Base-by-base conservation (phyloP, 768 basidiomycete genomes). In the Trametes villosa region DNA sequence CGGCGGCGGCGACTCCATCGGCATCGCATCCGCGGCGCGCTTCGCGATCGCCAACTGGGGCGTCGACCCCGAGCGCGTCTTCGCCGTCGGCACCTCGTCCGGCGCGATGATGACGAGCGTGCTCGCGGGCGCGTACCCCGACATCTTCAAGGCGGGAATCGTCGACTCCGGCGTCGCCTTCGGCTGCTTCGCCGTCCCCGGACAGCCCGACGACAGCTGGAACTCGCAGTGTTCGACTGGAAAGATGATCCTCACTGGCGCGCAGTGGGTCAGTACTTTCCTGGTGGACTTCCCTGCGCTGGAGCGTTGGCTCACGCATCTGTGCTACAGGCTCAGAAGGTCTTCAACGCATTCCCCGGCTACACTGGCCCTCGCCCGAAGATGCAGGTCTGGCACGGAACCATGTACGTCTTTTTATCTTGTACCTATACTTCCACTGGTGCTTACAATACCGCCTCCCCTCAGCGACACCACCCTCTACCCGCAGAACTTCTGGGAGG, bases 41-140 rank as follows among this genome's bases (percentile, higher is more conserved):
- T 84, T 76, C 65, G 79, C 83, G 17, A 80, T 84, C 48, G 41
- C 72, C n/a, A 83, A 74, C 71, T 82, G 74, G 59, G 76, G 75
- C 38, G 82, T 81, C 42, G 78, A 83, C 62, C 38, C 80, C 2
- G 67, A 51, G 49, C 75, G 76, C 42, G 82, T 84, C 56, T 85
- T 79, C 69, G 78, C 77, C 34, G 81, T 81, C 42, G 83, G 83
- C 20, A 76, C 77, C 4, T 79, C 79, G 7, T 84, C 82, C 3
- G 84, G 83, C 51, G 77, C 76, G 57, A 86, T 85, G 84, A 85
- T 84, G 83, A 84, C 83, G 58, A 82, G 79, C 67, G 83, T 84
- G 29, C 73, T 84, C 48, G 71, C 74, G 47, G 83, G 81, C 33
- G 78, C 81, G 20, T 84, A 85, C 71, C 83, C 83, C n/a, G 80